These are phyloP conservation scores for Erysimum cheiri DNA, from an alignment of 441 rosid genomes.

Conservation along the genomic window DNA sequence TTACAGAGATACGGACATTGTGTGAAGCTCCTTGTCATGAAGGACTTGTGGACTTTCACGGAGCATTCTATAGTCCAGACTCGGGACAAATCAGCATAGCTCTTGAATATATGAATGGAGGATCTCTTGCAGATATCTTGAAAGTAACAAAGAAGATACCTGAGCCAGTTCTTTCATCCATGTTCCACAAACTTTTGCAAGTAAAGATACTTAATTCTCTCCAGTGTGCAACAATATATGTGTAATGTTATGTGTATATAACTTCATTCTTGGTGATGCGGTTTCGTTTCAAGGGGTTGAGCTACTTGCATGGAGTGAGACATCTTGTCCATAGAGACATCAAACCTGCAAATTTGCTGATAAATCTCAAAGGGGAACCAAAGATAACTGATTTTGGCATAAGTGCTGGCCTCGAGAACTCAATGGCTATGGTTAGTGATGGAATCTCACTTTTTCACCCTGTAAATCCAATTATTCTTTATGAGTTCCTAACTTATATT, in stretches of 20 bases:
- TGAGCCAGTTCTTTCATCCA: slow-evolving; percentile 82
- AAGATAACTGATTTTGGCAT: slow-evolving; percentile 97
- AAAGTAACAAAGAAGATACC: slow-evolving; percentile 66
- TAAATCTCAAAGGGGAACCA: slow-evolving; percentile 91
- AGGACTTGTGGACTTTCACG: slow-evolving; percentile 92
- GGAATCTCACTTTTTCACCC: slow-evolving; percentile 12
- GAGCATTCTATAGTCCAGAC: slow-evolving; percentile 90
- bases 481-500: slow-evolving; percentile 18
- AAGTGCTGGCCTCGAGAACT: slow-evolving; percentile 92
- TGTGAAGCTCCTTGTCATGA: slow-evolving; percentile 91
- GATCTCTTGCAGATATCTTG: slow-evolving; percentile 86
- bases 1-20: slow-evolving; percentile 85
- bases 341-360: slow-evolving; percentile 96
- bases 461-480: slow-evolving; percentile 8
- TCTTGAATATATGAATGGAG: slow-evolving; percentile 95
- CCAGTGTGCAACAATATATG: slow-evolving; percentile 11
- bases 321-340: slow-evolving; percentile 95
- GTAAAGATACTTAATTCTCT: slow-evolving; percentile 49
- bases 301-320: slow-evolving; percentile 85
- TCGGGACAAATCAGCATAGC: slow-evolving; percentile 96
- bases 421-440: slow-evolving; percentile 86
- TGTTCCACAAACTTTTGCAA: slow-evolving; percentile 82
- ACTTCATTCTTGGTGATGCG: slow-evolving; percentile 8
- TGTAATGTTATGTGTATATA: not conserved
- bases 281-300: slow-evolving; percentile 60